A percentile compares a stretch with the other conserved stretches of the same genome.
These are phyloP conservation scores for Pythium aquatile DNA, from an alignment of 352 stramenopile species.

Conservation along the genomic window DNA sequence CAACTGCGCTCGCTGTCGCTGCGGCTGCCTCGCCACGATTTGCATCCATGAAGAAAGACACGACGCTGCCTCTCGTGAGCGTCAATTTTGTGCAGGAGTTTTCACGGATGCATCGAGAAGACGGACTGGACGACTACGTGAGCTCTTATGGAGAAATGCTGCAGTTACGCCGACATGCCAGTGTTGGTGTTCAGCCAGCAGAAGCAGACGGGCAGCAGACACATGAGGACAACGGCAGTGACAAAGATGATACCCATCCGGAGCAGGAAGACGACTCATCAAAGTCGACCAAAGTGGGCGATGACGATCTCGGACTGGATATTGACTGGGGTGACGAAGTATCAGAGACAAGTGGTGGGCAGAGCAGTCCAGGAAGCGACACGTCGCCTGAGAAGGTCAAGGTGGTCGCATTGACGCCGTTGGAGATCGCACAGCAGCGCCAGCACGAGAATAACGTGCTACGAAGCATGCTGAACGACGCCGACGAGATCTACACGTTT, in stretches of 20 bases:
- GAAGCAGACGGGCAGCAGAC: not conserved
- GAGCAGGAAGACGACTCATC: conserved; percentile 12
- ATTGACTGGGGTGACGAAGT: conserved; percentile 25
- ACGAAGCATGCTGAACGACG: conserved; percentile 39
- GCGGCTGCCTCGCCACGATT: conserved; percentile 12
- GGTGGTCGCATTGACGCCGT: not conserved
- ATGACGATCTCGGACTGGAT: conserved; percentile 22
- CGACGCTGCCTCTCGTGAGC: conserved; percentile 40
- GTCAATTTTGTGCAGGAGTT: conserved; percentile 57
- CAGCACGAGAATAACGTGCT: conserved; percentile 22
- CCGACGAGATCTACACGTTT: conserved; percentile 64
- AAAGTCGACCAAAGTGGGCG: not conserved
- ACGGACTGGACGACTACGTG: conserved; percentile 55
- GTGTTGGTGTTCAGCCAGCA: not conserved
- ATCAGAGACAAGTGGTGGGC: not conserved
- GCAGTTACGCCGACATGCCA: conserved; percentile 1
- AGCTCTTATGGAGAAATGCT: conserved; percentile 26
- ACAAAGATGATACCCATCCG: not conserved
- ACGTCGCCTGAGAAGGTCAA: not conserved
- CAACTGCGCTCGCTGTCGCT: not conserved
- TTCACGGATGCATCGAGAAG: conserved; percentile 52
- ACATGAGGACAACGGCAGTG: not conserved
- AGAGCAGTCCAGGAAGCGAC: not conserved
- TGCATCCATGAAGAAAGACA: conserved; percentile 35
- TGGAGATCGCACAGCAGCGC: not conserved